Evolutionary conservation across 306 rosid genomes (phyloP).

Genomic region (Comarum palustre): DNA sequence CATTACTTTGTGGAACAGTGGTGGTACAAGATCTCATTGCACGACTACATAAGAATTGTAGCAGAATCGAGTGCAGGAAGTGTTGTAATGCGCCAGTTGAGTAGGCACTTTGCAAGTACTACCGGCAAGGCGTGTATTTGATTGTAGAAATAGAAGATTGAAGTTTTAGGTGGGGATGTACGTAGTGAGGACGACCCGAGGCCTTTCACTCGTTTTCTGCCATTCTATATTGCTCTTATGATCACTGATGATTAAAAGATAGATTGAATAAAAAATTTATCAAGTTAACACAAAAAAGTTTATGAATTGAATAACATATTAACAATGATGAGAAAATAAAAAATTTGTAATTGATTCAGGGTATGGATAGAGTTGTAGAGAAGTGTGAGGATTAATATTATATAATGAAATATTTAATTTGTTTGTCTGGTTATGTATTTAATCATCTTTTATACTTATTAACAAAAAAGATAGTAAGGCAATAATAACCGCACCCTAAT

Average conservation of each 20-base stretch:
- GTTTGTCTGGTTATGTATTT: too few relatives aligned
- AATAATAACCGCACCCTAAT: too few relatives aligned
- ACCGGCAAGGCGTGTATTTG: neutral
- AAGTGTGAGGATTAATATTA: too few relatives aligned
- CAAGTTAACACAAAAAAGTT: too few relatives aligned
- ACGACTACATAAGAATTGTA: neutral
- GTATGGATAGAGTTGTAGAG: too few relatives aligned
- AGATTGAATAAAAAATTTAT: too few relatives aligned
- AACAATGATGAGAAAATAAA: too few relatives aligned
- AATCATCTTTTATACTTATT: too few relatives aligned
- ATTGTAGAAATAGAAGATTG: neutral
- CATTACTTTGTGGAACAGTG: neutral
- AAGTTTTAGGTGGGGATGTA: neutral
- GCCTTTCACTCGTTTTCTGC: conserved; percentile 1
- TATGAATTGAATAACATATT: too few relatives aligned
- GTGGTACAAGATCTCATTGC: neutral
- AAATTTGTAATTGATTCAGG: too few relatives aligned
- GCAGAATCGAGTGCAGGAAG: neutral
- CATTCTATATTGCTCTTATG: neutral
- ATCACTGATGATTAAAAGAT: neutral
- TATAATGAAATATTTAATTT: too few relatives aligned
- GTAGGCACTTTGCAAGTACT: neutral
- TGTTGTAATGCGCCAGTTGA: neutral
- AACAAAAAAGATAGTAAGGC: too few relatives aligned
- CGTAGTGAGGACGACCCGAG: neutral